A percentile compares a stretch with the other conserved stretches of the same genome.
These are phyloP conservation scores for Priceomyces castillae DNA, from an alignment of 805 yeast genomes.

Conservation along the genomic window DNA sequence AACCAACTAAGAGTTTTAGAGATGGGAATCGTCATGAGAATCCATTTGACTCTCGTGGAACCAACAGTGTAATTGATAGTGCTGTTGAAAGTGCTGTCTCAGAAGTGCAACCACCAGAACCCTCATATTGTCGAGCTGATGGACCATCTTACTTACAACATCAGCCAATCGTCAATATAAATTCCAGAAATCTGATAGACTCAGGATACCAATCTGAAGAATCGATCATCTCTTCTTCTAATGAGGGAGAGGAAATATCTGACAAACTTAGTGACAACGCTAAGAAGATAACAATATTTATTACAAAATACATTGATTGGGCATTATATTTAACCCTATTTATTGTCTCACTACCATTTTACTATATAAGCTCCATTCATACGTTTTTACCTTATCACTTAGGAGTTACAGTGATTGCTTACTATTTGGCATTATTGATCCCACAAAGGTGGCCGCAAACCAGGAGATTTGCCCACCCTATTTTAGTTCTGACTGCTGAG, in stretches of 20 bases:
- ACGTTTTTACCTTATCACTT: conserved; percentile 63
- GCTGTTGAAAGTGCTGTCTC: background rate
- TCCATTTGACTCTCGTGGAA: conserved; percentile 13
- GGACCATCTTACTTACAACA: conserved; percentile 8
- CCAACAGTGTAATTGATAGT: background rate
- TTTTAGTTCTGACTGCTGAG: conserved; percentile 61
- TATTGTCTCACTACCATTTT: conserved; percentile 57
- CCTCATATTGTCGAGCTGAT: conserved; percentile 12
- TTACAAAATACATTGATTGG: conserved; percentile 54
- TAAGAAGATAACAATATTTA: conserved; percentile 19
- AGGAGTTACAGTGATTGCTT: conserved; percentile 56
- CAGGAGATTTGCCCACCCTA: conserved; percentile 65
- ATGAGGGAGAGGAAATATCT: background rate
- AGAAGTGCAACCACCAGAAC: conserved; percentile 13
- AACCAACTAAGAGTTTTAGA: background rate
- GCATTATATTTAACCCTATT: conserved; percentile 46
- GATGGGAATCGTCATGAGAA: conserved; percentile 11
- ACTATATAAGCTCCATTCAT: conserved; percentile 47
- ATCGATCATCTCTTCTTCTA: background rate
- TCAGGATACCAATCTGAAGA: background rate
- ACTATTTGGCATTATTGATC: conserved; percentile 47
- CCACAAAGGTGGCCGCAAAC: conserved; percentile 44
- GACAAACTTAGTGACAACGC: conserved; percentile 3
- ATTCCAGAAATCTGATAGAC: background rate
- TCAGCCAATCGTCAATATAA: background rate